phyloP scores from a whole-genome alignment of 768 basidiomycete genomes.

The Pleurotus ostreatus region DNA sequence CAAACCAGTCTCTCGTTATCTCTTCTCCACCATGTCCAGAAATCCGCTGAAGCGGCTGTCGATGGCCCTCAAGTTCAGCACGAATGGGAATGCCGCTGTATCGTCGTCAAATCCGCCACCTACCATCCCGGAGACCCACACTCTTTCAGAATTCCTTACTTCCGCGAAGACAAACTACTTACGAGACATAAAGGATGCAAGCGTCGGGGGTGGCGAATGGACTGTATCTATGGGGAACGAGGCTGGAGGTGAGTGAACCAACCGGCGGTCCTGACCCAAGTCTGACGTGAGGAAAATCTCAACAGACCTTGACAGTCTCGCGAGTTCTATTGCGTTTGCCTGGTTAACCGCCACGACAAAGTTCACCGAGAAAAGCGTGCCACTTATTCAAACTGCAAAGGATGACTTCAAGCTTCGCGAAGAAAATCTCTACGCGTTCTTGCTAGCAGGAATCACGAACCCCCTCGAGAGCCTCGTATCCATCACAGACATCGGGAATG shows the following conservation, averaged over 20 bases:
- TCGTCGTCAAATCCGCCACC: background rate
- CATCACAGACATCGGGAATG: slow-evolving; percentile 56
- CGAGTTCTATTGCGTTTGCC: slow-evolving; percentile 81
- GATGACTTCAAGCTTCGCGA: slow-evolving; percentile 74
- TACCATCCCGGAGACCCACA: slow-evolving; percentile 8
- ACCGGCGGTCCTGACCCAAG: background rate
- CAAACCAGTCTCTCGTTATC: background rate
- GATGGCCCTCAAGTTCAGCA: slow-evolving; percentile 26
- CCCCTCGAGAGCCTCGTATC: slow-evolving; percentile 58
- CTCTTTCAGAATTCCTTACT: slow-evolving; percentile 35
- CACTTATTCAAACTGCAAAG: slow-evolving; percentile 68
- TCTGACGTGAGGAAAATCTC: no score
- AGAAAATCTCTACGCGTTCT: slow-evolving; percentile 81
- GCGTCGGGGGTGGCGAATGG: slow-evolving; percentile 58
- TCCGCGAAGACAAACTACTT: slow-evolving; percentile 59
- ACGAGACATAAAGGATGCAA: slow-evolving; percentile 38
- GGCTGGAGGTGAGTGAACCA: slow-evolving; percentile 72
- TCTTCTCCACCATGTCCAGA: background rate
- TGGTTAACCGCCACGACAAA: slow-evolving; percentile 63
- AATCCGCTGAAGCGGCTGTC: slow-evolving; percentile 28
- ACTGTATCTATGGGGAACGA: slow-evolving; percentile 93
- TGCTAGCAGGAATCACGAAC: slow-evolving; percentile 48
- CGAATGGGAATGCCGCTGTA: slow-evolving; percentile 13
- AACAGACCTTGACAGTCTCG: slow-evolving; percentile 88
- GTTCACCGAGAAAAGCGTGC: slow-evolving; percentile 49